phyloP scores from a whole-genome alignment of 805 yeast genomes.

The Yarrowia sp. region DNA sequence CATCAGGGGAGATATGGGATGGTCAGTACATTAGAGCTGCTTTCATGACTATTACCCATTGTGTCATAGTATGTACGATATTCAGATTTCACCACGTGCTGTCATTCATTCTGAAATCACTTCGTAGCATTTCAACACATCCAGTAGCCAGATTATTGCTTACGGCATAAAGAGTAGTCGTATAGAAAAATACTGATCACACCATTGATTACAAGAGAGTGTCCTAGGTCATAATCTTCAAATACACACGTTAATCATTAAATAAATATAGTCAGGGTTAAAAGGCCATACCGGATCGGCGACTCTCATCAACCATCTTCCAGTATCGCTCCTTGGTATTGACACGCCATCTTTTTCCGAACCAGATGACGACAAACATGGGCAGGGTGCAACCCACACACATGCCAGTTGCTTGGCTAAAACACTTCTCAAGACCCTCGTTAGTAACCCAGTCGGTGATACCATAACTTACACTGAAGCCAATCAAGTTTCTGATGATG shows the following conservation, averaged over 20 bases:
- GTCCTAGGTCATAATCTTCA: neutral
- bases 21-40: no score
- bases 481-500: conserved; percentile 63
- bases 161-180: no score
- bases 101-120: no score
- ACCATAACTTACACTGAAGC: conserved; percentile 67
- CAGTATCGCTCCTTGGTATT: conserved; percentile 47
- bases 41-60: no score
- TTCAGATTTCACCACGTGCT: no score
- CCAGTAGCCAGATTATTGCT: no score
- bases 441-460: conserved; percentile 64
- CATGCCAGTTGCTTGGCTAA: conserved; percentile 62
- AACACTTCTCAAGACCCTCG: conserved; percentile 62
- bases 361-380: conserved; percentile 50
- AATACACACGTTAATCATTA: neutral
- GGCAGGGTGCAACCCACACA: conserved; percentile 58
- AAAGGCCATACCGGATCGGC: conserved; percentile 6
- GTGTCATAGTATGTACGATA: no score
- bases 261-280: neutral
- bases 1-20: no score
- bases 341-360: conserved; percentile 52
- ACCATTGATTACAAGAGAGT: no score
- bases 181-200: no score
- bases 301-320: conserved; percentile 46
- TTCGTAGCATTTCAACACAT: no score